Conservation (phyloP, 108 stramenopile genomes). For the Discostella stelligeroides region DNA sequence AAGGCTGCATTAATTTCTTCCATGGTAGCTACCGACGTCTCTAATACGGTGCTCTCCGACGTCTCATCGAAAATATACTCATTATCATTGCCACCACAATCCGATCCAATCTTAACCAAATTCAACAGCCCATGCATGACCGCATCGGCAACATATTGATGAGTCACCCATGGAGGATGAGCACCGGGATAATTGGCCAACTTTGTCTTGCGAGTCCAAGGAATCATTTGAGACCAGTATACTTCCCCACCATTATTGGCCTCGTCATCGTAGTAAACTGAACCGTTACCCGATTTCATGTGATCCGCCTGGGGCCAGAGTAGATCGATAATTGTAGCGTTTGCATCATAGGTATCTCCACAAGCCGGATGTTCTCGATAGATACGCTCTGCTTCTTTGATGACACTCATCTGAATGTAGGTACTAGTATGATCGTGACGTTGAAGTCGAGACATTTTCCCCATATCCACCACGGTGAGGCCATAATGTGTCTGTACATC, state of each 20-base stretch:
- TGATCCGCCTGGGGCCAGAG: conserved; percentile 18
- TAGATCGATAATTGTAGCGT: conserved; percentile 8
- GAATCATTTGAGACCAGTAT: conserved; percentile 19
- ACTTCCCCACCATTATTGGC: not conserved
- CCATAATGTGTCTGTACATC: conserved; percentile 11
- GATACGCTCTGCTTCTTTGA: not conserved
- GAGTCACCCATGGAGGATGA: conserved; percentile 33
- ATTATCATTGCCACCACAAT: conserved; percentile 3
- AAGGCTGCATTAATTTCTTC: conserved; percentile 17
- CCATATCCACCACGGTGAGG: conserved; percentile 4
- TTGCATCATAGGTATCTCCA: not conserved
- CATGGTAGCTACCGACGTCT: conserved; percentile 9
- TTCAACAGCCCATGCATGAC: conserved; percentile 14
- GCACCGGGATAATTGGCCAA: conserved; percentile 7
- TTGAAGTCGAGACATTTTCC: conserved; percentile 9
- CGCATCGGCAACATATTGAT: conserved; percentile 36
- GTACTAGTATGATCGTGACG: not conserved
- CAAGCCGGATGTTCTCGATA: conserved; percentile 1
- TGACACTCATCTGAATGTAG: not conserved
- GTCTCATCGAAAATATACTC: not conserved
- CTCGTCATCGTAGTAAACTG: not conserved
- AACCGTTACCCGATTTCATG: conserved; percentile 17
- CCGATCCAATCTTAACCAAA: conserved; percentile 9
- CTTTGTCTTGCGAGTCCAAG: conserved; percentile 18
- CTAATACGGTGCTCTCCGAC: not conserved